A percentile compares a stretch with the other conserved stretches of the same genome.
Evolutionary conservation across 148 eudicot genomes (phyloP).

Genomic region (Tetragonia tetragonoides): DNA sequence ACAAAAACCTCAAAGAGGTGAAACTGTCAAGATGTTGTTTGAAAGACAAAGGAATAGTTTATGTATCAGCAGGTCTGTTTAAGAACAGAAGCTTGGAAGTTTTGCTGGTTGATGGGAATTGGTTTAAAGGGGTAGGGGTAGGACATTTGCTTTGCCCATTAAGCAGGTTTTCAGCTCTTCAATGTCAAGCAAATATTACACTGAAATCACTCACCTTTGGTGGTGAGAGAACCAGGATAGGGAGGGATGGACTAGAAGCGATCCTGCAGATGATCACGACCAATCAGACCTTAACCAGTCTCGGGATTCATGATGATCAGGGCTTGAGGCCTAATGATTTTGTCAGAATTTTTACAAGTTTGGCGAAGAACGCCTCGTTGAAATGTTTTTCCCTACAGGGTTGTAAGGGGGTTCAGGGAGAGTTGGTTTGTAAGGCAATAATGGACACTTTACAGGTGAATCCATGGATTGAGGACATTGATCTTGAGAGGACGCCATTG

Average conservation of each 20-base stretch:
- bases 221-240: constrained; percentile 61
- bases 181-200: constrained; percentile 69
- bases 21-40: constrained; percentile 61
- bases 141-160: constrained; percentile 87
- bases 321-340: constrained; percentile 59
- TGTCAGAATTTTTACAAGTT: constrained; percentile 51
- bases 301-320: constrained; percentile 68
- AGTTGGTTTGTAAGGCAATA: constrained; percentile 56
- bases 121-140: constrained; percentile 64
- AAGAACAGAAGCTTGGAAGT: constrained; percentile 60
- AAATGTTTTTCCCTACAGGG: constrained; percentile 71
- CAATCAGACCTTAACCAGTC: constrained; percentile 55
- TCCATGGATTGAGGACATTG: constrained; percentile 93
- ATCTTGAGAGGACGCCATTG: constrained; percentile 74
- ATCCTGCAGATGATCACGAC: constrained; percentile 65
- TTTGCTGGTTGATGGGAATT: constrained; percentile 57
- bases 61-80: constrained; percentile 80
- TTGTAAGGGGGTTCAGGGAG: constrained; percentile 82
- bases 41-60: constrained; percentile 76
- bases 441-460: constrained; percentile 70
- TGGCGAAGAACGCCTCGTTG: constrained; percentile 64
- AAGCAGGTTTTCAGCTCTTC: constrained; percentile 76
- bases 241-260: constrained; percentile 68
- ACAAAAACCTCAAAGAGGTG: constrained; percentile 64
- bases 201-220: constrained; percentile 70